Percentiles rank a stretch among this genome's conserved stretches.
Conservation (phyloP, 768 basidiomycete species). For the Lyophyllum semitale region DNA sequence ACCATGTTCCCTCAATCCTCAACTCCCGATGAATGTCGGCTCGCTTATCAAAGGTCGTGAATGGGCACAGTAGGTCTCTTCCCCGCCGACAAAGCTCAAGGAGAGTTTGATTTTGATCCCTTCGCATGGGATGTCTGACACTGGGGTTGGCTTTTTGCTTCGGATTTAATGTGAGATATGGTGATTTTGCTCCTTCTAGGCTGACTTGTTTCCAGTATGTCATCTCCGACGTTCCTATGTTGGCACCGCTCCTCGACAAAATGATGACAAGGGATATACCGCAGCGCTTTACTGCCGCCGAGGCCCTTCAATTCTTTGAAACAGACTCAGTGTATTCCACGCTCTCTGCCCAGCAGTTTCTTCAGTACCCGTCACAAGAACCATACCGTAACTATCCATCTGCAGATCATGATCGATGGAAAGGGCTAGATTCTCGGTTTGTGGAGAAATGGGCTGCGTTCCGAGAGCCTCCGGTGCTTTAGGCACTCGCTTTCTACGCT, state of each 20-base stretch:
- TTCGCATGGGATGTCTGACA: constrained; percentile 26
- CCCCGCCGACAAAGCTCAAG: constrained; percentile 19
- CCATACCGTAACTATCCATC: background rate
- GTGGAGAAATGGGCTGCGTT: constrained; percentile 18
- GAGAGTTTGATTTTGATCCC: constrained; percentile 26
- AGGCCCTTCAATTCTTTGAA: constrained; percentile 28
- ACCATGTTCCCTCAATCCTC: constrained; percentile 17
- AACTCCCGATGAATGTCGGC: constrained; percentile 11
- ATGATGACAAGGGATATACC: constrained; percentile 25
- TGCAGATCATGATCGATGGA: constrained; percentile 24
- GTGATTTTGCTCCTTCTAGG: too few species aligned
- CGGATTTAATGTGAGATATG: too few species aligned
- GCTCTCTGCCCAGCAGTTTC: background rate
- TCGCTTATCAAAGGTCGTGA: constrained; percentile 5
- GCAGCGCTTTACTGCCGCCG: constrained; percentile 23
- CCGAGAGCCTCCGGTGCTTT: constrained; percentile 13
- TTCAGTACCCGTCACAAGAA: background rate
- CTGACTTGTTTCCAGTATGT: constrained; percentile 19
- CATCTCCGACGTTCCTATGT: constrained; percentile 19
- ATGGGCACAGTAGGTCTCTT: background rate
- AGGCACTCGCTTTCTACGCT: background rate
- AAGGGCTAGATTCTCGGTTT: constrained; percentile 15
- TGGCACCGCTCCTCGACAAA: constrained; percentile 28
- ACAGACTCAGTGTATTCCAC: constrained; percentile 8
- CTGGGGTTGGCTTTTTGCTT: constrained; percentile 13